Conservation (phyloP, 768 basidiomycete genomes). For the Hericium erinaceus region DNA sequence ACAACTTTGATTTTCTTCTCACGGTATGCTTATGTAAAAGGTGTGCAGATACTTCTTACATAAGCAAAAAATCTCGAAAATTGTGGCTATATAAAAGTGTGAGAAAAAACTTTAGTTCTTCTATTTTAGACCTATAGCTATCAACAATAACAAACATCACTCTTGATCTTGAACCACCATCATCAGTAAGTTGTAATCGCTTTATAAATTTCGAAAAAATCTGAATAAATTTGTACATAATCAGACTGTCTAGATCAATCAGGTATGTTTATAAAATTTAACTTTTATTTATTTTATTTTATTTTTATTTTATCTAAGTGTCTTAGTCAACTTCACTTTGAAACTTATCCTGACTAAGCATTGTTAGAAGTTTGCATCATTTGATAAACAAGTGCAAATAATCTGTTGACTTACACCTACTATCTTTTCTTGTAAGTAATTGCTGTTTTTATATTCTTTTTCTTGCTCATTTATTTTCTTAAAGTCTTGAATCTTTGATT, state of each 20-base stretch:
- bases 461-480: too few relatives aligned
- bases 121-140: not conserved
- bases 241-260: not conserved
- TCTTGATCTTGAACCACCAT: not conserved
- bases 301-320: not conserved
- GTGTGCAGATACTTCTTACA: not conserved
- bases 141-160: not conserved
- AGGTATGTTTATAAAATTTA: not conserved
- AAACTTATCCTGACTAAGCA: too few relatives aligned
- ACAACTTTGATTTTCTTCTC: not conserved
- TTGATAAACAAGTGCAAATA: not conserved
- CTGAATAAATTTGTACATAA: not conserved
- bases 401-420: too few relatives aligned
- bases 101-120: not conserved
- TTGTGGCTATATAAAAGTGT: not conserved
- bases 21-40: not conserved
- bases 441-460: too few relatives aligned
- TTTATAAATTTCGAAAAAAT: too few relatives aligned
- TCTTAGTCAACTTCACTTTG: too few relatives aligned
- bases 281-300: not conserved
- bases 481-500: too few relatives aligned
- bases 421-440: too few relatives aligned
- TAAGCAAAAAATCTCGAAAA: not conserved
- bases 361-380: not conserved
- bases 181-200: not conserved